Conservation (phyloP, 2,329 filamentous ascomycete genomes). For the Cadophora sp. region DNA sequence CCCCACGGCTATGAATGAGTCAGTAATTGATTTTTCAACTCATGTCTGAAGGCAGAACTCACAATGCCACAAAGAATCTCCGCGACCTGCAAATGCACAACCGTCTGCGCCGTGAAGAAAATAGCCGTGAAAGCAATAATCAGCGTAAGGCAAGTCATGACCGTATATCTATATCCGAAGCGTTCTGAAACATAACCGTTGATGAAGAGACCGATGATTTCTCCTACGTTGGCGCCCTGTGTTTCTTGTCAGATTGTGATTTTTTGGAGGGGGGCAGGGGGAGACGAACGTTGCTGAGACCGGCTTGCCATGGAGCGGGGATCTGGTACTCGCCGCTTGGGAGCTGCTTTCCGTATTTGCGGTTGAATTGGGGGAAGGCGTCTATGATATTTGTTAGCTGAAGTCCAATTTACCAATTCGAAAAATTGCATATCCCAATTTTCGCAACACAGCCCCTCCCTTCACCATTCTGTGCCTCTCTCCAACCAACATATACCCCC, state of each 20-base stretch:
- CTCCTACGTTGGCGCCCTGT: constrained; percentile 43
- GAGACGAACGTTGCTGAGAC: constrained; percentile 41
- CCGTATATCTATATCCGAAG: constrained; percentile 58
- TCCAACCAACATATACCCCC: too few species aligned
- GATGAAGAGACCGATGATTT: constrained; percentile 56
- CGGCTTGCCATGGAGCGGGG: constrained; percentile 46
- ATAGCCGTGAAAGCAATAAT: constrained; percentile 56
- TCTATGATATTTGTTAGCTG: constrained; percentile 38
- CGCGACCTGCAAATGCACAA: constrained; percentile 54
- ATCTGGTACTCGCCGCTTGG: constrained; percentile 44
- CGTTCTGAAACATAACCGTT: constrained; percentile 58
- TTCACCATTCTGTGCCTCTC: not conserved
- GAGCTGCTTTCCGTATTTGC: constrained; percentile 46
- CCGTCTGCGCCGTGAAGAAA: constrained; percentile 57
- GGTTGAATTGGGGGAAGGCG: constrained; percentile 43
- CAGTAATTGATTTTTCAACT: not conserved
- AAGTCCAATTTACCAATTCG: not conserved
- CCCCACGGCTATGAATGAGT: constrained; percentile 48
- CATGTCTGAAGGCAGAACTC: constrained; percentile 12
- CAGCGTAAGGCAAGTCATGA: constrained; percentile 53
- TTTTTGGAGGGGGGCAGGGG: constrained; percentile 5
- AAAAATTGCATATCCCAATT: too few species aligned
- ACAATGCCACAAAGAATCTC: constrained; percentile 54
- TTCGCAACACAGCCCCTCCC: constrained; percentile 1
- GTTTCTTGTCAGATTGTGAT: constrained; percentile 14